These are phyloP conservation scores for Cairneyella variabilis DNA, from an alignment of 495 filamentous ascomycete genomes.

Conservation along the genomic window DNA sequence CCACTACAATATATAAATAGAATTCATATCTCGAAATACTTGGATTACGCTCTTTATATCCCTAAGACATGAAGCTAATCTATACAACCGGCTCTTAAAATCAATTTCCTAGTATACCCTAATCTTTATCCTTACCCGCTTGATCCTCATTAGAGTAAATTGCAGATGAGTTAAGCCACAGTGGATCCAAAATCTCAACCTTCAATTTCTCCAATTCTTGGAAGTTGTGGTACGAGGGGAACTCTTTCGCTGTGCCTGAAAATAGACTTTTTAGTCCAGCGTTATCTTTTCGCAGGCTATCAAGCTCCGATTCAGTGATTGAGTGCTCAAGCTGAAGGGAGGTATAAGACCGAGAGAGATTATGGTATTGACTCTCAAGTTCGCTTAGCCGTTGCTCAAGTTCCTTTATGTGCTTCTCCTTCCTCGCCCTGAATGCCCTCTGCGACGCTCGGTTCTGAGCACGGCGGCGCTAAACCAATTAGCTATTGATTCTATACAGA, in stretches of 20 bases:
- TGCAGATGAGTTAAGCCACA: constrained; percentile 25
- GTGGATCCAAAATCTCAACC: constrained; percentile 21
- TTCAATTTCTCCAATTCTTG: constrained; percentile 18
- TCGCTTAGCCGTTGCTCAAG: constrained; percentile 71
- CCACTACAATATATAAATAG: too few species aligned
- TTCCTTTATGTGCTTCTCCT: constrained; percentile 88
- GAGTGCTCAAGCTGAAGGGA: constrained; percentile 59
- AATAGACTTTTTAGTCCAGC: not conserved
- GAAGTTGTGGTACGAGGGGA: constrained; percentile 6
- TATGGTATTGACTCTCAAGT: constrained; percentile 31
- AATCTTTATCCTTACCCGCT: constrained; percentile 11
- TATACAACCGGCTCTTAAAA: too few species aligned
- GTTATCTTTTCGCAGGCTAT: constrained; percentile 17
- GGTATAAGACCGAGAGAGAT: constrained; percentile 38
- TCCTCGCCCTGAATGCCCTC: constrained; percentile 92
- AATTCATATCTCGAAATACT: too few species aligned
- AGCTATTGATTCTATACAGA: too few species aligned
- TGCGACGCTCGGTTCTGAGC: constrained; percentile 63
- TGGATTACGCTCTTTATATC: too few species aligned
- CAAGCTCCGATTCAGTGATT: constrained; percentile 48
- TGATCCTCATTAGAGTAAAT: constrained; percentile 25
- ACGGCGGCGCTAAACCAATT: constrained; percentile 18
- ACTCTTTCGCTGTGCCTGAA: not conserved
- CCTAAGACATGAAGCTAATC: too few species aligned
- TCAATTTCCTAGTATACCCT: too few species aligned